Conservation (phyloP, 371 early-diverging fungal species). For the Apophysomyces ossiformis region DNA sequence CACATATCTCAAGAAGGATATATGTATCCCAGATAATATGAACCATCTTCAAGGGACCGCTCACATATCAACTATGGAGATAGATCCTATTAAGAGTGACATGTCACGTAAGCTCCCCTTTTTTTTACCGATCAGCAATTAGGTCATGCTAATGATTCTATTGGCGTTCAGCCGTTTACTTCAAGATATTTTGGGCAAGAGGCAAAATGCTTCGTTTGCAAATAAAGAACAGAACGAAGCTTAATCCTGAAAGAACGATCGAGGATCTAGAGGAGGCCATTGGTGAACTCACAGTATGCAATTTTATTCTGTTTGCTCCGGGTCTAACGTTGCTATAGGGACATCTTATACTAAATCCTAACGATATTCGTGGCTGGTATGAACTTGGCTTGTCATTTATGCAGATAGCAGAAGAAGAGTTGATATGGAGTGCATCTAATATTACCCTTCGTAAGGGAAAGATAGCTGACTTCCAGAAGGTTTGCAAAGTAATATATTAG, state of each 20-base stretch:
- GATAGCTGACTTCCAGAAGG: constrained; percentile 67
- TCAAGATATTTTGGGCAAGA: constrained; percentile 61
- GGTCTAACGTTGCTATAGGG: constrained; percentile 16
- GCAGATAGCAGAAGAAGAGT: constrained; percentile 65
- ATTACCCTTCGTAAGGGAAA: constrained; percentile 51
- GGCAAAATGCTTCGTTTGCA: constrained; percentile 65
- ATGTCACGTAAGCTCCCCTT: constrained; percentile 35
- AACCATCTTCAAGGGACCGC: constrained; percentile 17
- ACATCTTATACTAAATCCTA: constrained; percentile 64
- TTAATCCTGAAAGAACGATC: constrained; percentile 58
- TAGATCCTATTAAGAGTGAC: constrained; percentile 14
- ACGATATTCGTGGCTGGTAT: constrained; percentile 67
- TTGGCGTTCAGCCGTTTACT: constrained; percentile 37
- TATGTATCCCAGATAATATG: constrained; percentile 35
- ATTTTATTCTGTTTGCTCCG: background rate
- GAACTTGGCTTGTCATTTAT: constrained; percentile 64
- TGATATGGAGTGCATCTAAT: constrained; percentile 70
- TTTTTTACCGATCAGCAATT: background rate
- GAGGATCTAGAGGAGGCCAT: constrained; percentile 66
- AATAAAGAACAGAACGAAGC: constrained; percentile 58
- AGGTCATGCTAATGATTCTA: background rate
- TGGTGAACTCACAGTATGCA: constrained; percentile 57
- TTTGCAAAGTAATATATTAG: constrained; percentile 19
- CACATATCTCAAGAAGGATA: constrained; percentile 35
- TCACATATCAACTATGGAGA: constrained; percentile 21